These are phyloP conservation scores for Globisporangium radiosum DNA, from an alignment of 352 stramenopile genomes.

Conservation along the genomic window DNA sequence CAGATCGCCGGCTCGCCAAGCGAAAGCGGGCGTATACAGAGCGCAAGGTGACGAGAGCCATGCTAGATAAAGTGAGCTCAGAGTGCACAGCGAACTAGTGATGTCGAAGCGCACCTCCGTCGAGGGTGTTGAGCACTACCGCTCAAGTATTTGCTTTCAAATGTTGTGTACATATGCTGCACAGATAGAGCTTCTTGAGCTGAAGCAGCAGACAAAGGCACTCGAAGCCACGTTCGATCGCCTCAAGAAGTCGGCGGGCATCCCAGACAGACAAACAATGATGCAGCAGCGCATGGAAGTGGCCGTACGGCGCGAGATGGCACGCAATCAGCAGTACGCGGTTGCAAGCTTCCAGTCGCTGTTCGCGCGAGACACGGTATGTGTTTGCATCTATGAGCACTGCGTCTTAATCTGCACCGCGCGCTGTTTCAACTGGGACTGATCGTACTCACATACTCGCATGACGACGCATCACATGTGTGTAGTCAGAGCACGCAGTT, in stretches of 20 bases:
- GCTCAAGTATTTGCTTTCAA: background rate
- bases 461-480: background rate
- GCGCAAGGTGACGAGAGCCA: conserved; percentile 3
- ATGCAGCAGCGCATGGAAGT: conserved; percentile 4
- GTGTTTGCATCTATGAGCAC: background rate
- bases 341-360: conserved; percentile 7
- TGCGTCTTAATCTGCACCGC: too few species aligned
- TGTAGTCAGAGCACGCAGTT: background rate
- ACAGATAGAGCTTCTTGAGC: conserved; percentile 3
- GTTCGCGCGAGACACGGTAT: conserved; percentile 2
- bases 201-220: background rate
- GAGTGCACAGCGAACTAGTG: background rate
- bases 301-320: conserved; percentile 4
- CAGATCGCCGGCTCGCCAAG: background rate
- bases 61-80: background rate
- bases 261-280: conserved; percentile 4
- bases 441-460: too few species aligned
- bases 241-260: conserved; percentile 3
- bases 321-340: conserved; percentile 8
- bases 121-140: background rate
- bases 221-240: conserved; percentile 5
- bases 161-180: background rate
- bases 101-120: background rate
- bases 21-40: conserved; percentile 6
- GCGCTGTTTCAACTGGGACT: too few species aligned